These are phyloP conservation scores for Dovyalis caffra DNA, from an alignment of 345 rosid genomes.

Conservation along the genomic window DNA sequence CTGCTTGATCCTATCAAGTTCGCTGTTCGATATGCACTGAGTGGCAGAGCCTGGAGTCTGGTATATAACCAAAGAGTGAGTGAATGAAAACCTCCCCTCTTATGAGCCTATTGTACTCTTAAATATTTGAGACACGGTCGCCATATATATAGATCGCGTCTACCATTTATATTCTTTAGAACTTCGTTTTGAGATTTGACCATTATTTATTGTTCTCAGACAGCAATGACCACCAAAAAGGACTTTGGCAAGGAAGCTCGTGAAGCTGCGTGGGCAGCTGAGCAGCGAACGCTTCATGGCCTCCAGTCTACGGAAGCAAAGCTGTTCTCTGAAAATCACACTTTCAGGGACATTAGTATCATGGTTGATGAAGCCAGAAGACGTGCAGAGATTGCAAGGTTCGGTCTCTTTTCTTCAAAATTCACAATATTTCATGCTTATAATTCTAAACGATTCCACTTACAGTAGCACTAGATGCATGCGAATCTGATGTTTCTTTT, in stretches of 20 bases:
- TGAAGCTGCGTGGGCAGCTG: constrained; percentile 61
- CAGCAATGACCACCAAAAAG: constrained; percentile 53
- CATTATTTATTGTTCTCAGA: constrained; percentile 27
- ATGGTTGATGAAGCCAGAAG: constrained; percentile 68
- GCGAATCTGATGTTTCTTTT: background rate
- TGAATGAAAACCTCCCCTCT: background rate
- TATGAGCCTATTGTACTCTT: background rate
- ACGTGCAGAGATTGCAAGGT: constrained; percentile 68
- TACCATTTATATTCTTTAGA: background rate
- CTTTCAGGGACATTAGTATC: constrained; percentile 41
- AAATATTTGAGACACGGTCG: too few relatives aligned
- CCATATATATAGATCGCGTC: too few relatives aligned
- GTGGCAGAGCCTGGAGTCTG: constrained; percentile 71
- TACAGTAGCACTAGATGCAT: too few relatives aligned
- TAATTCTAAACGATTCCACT: background rate
- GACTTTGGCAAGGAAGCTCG: constrained; percentile 60
- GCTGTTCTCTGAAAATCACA: constrained; percentile 39
- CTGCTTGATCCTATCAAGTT: constrained; percentile 89
- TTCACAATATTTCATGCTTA: background rate
- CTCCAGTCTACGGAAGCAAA: constrained; percentile 40
- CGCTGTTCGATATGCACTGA: constrained; percentile 64
- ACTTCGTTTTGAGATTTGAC: background rate
- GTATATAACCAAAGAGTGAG: constrained; percentile 68
- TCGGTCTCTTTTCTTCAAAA: background rate
- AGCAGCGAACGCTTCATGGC: constrained; percentile 59